Conservation (phyloP, 2,329 filamentous ascomycete genomes). For the Ascosphaera apis region DNA sequence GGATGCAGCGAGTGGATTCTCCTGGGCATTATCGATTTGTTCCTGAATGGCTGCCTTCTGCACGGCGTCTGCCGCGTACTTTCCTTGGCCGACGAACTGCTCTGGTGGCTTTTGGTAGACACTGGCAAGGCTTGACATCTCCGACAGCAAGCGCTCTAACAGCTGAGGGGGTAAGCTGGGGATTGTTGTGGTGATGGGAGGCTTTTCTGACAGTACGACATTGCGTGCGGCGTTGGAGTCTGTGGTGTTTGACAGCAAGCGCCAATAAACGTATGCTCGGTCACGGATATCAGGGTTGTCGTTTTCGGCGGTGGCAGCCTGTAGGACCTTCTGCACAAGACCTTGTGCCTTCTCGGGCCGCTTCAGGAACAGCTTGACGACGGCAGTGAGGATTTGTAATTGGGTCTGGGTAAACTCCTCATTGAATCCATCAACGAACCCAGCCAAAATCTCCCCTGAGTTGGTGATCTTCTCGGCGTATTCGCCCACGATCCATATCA, state of each 20-base stretch:
- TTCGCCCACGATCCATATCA: slow-evolving; percentile 98
- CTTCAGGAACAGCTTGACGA: slow-evolving; percentile 94
- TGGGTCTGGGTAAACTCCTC: slow-evolving; percentile 99
- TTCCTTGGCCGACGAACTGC: slow-evolving; percentile 90
- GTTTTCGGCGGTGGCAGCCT: slow-evolving; percentile 77
- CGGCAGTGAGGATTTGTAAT: slow-evolving; percentile 86
- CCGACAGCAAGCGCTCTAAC: slow-evolving; percentile 69
- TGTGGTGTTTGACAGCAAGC: slow-evolving; percentile 55
- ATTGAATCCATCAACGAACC: slow-evolving; percentile 83
- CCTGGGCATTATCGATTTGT: slow-evolving; percentile 71
- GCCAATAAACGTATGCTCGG: slow-evolving; percentile 95
- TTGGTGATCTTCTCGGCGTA: slow-evolving; percentile 99
- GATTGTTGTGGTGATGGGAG: slow-evolving; percentile 84
- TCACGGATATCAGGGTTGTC: slow-evolving; percentile 97
- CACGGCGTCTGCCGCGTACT: slow-evolving; percentile 81
- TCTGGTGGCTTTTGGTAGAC: slow-evolving; percentile 97
- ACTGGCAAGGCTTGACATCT: slow-evolving; percentile 84
- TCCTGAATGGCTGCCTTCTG: slow-evolving; percentile 93
- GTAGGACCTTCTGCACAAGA: slow-evolving; percentile 82
- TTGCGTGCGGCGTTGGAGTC: slow-evolving; percentile 81
- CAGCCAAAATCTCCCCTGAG: slow-evolving; percentile 75
- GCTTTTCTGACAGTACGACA: slow-evolving; percentile 82
- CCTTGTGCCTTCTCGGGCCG: slow-evolving; percentile 80
- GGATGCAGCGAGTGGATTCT: slow-evolving; percentile 81
- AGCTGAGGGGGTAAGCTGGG: slow-evolving; percentile 62